Evolutionary conservation across 129 eudicot species (phyloP).

Genomic region (Artemisia annua): DNA sequence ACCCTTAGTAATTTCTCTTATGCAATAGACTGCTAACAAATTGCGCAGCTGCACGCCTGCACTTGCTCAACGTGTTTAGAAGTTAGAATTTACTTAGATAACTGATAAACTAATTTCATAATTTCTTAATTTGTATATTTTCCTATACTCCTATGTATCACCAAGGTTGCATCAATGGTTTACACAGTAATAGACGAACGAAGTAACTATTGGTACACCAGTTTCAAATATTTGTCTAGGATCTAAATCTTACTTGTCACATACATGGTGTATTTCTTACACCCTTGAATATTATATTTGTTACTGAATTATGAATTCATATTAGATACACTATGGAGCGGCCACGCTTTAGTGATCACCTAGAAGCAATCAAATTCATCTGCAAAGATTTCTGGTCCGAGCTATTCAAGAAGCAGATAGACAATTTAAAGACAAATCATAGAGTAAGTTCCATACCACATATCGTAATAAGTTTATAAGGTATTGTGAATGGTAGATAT

Average conservation of each 20-base stretch:
- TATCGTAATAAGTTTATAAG: constrained; percentile 1
- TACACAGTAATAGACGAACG: neutral
- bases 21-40: neutral
- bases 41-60: neutral
- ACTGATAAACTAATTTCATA: no score
- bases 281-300: neutral
- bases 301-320: no score
- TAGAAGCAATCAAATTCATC: constrained; percentile 90
- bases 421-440: constrained; percentile 92
- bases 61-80: no score
- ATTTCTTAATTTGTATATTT: no score
- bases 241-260: neutral
- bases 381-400: constrained; percentile 98
- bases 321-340: constrained; percentile 96
- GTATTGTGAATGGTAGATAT: neutral
- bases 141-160: no score
- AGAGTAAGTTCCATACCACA: constrained; percentile 54
- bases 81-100: no score
- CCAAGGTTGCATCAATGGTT: neutral
- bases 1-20: neutral
- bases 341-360: constrained; percentile 89
- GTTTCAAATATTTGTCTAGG: neutral
- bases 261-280: neutral
- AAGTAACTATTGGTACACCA: neutral
- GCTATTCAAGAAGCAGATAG: constrained; percentile 95